These are phyloP conservation scores for Oidium heveae DNA, from an alignment of 2,329 filamentous ascomycete genomes.

Conservation along the genomic window DNA sequence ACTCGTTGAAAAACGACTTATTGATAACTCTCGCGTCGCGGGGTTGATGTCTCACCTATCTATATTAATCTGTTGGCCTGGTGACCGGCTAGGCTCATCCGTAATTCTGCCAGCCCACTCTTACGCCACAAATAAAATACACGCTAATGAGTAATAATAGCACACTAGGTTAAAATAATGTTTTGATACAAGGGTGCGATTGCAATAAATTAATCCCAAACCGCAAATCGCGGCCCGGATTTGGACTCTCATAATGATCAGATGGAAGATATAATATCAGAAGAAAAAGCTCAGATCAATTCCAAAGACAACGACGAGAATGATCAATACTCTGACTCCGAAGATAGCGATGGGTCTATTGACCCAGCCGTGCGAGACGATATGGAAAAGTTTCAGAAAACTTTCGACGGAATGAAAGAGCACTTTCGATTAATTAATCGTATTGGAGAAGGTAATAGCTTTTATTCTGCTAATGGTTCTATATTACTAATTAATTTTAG, in stretches of 20 bases:
- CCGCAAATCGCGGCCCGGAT: too few relatives aligned
- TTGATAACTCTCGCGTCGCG: too few relatives aligned
- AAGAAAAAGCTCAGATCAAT: too few relatives aligned
- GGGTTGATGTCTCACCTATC: too few relatives aligned
- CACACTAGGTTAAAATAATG: too few relatives aligned
- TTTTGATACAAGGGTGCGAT: too few relatives aligned
- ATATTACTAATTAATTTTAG: slow-evolving; percentile 19
- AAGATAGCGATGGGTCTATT: slow-evolving; percentile 32
- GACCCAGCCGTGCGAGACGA: slow-evolving; percentile 54
- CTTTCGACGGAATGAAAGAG: slow-evolving; percentile 61
- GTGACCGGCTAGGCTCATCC: background rate
- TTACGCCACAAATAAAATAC: too few relatives aligned
- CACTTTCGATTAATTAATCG: slow-evolving; percentile 82
- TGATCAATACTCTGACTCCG: slow-evolving; percentile 20
- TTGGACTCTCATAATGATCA: too few relatives aligned
- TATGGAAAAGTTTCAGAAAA: slow-evolving; percentile 61
- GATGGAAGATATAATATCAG: too few relatives aligned
- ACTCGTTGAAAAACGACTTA: background rate
- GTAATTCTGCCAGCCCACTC: too few relatives aligned
- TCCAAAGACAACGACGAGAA: slow-evolving; percentile 12
- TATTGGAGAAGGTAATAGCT: slow-evolving; percentile 62
- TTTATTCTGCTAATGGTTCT: background rate
- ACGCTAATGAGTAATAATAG: too few relatives aligned
- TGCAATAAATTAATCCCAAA: too few relatives aligned
- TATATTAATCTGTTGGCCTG: background rate